Base-by-base conservation (phyloP, 257 asterid genomes). In the Avicennia marina region DNA sequence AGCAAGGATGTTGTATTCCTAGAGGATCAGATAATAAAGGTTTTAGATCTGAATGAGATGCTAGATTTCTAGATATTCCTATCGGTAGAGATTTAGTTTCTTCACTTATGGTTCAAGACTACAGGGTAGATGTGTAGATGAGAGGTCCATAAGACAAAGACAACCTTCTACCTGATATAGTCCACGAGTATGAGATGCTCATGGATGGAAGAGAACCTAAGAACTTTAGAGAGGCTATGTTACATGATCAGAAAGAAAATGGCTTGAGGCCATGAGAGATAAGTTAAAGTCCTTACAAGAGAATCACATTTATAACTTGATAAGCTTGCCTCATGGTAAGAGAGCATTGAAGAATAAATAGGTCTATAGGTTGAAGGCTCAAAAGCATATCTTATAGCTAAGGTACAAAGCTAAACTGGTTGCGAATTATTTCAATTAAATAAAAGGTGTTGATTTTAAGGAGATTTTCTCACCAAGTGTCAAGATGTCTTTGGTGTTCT, bases 401-500 rank as follows among this genome's bases (percentile, higher is more conserved):
- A 62, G 58, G n/a, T 38, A 34, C 19, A 54, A 54, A 21, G 47
- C 6, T 3, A 54, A 33, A 11, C 21, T 54, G 32, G 48, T 54
- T 36, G 47, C 27, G 21, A 34, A 36, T 4, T 32, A 20, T 34
- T 54, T 53, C 20, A 51, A 11, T 48, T 2, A n/a, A 7, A 22
- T 11, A 24, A 43, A 43, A 18, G 54, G 54, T 22, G 36, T 48
- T 25, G 54, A 24, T 25, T 51, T 27, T 12, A 8, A 51, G n/a
- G 25, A 51, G 2, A 31, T 16, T 9, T n/a, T 51, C n/a, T 27
- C 41, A 27, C 41, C 7, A 7, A 7, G 27, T 6, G 42, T 51
- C 24, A 51, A 51, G n/a, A 31, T 27, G 41, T 6, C 25, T 1
- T 51, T 24, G 41, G 7, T 29, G 39, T 27, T 16, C 42, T 49